phyloP scores from a whole-genome alignment of 2,329 filamentous ascomycete species.

The Daldinia sp. region DNA sequence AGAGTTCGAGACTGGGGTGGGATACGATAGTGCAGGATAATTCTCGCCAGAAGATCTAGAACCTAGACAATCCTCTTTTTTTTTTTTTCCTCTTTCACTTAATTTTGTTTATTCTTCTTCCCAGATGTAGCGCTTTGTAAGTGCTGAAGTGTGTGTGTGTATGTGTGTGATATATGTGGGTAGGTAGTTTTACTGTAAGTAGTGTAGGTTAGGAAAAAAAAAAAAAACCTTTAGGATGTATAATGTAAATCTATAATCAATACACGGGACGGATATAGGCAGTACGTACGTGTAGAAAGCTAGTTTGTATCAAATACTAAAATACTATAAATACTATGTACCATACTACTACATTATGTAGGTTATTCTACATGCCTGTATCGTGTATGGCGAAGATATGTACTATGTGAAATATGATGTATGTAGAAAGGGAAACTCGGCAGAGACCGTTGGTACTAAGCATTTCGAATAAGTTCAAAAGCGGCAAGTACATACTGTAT shows the following conservation, averaged over 20 bases:
- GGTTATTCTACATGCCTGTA: not conserved
- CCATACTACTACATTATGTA: too few relatives aligned
- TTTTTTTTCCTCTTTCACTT: not conserved
- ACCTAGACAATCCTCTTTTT: conserved; percentile 21
- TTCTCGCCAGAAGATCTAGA: conserved; percentile 37
- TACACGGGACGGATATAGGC: conserved; percentile 25
- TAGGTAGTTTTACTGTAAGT: conserved; percentile 9
- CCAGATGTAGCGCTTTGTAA: conserved; percentile 11
- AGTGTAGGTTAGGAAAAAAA: not conserved
- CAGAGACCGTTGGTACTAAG: conserved; percentile 32
- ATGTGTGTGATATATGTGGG: too few relatives aligned
- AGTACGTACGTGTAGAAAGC: conserved; percentile 26
- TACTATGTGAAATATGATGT: conserved; percentile 12
- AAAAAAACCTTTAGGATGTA: not conserved
- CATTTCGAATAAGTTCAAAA: conserved; percentile 26
- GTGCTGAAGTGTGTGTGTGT: conserved; percentile 6
- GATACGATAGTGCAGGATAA: conserved; percentile 27
- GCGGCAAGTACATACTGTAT: conserved; percentile 19
- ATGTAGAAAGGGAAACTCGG: conserved; percentile 17
- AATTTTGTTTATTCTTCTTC: not conserved
- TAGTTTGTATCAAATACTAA: conserved; percentile 1
- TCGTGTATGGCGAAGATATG: not conserved
- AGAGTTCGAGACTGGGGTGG: conserved; percentile 27
- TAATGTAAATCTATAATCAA: conserved; percentile 14
- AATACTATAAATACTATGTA: not conserved